These are phyloP conservation scores for Penicillium samsonianum DNA, from an alignment of 495 filamentous ascomycete genomes.

Conservation along the genomic window DNA sequence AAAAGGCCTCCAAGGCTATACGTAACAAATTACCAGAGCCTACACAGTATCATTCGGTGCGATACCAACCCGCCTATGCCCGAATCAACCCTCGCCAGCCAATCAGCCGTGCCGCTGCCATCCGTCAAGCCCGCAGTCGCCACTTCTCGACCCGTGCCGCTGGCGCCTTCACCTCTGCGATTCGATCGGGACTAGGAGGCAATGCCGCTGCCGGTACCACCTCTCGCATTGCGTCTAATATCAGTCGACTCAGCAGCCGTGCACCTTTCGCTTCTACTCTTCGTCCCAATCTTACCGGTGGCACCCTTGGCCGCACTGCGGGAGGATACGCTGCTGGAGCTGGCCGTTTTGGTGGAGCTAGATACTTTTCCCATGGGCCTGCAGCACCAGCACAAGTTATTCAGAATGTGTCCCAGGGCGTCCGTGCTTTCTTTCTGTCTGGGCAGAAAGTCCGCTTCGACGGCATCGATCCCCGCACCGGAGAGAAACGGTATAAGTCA, in stretches of 20 bases:
- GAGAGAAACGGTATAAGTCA: constrained; percentile 74
- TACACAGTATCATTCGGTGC: constrained; percentile 42
- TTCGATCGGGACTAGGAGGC: constrained; percentile 51
- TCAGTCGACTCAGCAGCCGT: constrained; percentile 66
- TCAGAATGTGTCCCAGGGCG: constrained; percentile 88
- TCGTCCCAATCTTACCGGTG: constrained; percentile 89
- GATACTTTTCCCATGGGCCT: constrained; percentile 89
- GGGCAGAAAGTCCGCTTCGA: constrained; percentile 86
- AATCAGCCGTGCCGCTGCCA: constrained; percentile 67
- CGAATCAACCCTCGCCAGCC: constrained; percentile 64
- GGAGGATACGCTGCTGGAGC: constrained; percentile 80
- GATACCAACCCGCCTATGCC: constrained; percentile 54
- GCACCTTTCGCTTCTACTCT: constrained; percentile 89
- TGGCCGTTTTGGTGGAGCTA: constrained; percentile 68
- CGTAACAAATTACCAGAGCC: constrained; percentile 60
- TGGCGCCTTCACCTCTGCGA: constrained; percentile 61
- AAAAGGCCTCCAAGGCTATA: constrained; percentile 62
- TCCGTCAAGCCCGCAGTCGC: constrained; percentile 70
- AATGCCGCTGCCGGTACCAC: constrained; percentile 66
- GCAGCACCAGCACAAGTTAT: constrained; percentile 84
- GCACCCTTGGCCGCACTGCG: constrained; percentile 78
- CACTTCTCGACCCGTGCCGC: constrained; percentile 73
- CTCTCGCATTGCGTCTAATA: constrained; percentile 64
- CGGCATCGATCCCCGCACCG: constrained; percentile 62
- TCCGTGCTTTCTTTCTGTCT: constrained; percentile 85